Evolutionary conservation across 148 eudicot genomes (phyloP).

Genomic region (Talinum fruticosum): DNA sequence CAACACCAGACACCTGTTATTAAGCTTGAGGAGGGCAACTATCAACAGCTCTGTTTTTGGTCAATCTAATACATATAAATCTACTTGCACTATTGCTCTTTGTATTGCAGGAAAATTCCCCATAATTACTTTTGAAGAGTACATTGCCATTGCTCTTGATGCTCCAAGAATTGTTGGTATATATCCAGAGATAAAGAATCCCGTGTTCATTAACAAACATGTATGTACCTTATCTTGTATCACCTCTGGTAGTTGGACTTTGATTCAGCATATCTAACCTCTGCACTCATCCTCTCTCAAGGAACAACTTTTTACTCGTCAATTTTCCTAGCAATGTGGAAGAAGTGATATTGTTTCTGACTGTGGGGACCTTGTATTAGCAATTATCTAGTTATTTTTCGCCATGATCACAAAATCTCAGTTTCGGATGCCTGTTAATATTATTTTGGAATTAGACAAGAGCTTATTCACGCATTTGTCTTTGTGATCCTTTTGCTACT

Average conservation of each 20-base stretch:
- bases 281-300: no score
- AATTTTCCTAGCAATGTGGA: no score
- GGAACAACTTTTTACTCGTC: no score
- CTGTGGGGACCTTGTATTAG: no score
- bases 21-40: background rate
- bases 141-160: conserved; percentile 80
- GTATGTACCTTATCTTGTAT: conserved; percentile 38
- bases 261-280: background rate
- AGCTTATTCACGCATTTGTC: no score
- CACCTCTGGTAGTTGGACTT: background rate
- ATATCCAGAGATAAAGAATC: conserved; percentile 95
- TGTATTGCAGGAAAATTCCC: conserved; percentile 65
- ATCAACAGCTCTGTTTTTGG: background rate
- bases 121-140: conserved; percentile 92
- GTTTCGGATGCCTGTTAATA: no score
- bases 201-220: conserved; percentile 77
- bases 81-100: background rate
- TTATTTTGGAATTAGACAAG: no score
- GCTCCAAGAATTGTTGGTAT: conserved; percentile 93
- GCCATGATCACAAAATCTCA: no score
- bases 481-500: no score
- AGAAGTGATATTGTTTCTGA: no score
- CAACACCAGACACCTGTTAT: background rate
- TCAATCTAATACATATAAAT: background rate
- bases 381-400: no score